phyloP scores from a whole-genome alignment of 2,329 filamentous ascomycete genomes.

The Arthrobotrys pseudoclavata region DNA sequence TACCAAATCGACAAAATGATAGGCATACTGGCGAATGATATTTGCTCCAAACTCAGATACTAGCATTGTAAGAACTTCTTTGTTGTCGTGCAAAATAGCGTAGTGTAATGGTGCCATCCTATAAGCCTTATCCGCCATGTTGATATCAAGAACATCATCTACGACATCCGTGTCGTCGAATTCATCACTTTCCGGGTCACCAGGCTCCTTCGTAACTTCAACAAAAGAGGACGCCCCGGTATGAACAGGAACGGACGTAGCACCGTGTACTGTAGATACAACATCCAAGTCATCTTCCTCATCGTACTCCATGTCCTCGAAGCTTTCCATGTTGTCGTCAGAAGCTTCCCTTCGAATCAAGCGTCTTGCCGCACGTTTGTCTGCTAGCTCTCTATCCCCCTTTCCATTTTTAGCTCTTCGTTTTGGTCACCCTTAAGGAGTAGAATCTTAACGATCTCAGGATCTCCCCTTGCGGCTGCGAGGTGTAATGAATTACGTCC shows the following conservation, averaged over 20 bases:
- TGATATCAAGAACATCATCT: slow-evolving; percentile 83
- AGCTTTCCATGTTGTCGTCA: slow-evolving; percentile 62
- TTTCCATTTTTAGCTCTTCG: slow-evolving; percentile 76
- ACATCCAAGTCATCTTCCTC: slow-evolving; percentile 68
- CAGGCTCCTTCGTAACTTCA: slow-evolving; percentile 65
- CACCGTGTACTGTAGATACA: slow-evolving; percentile 66
- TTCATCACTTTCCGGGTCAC: slow-evolving; percentile 66
- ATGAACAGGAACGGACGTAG: slow-evolving; percentile 22
- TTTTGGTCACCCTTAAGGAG: slow-evolving; percentile 81
- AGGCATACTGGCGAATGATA: slow-evolving; percentile 80
- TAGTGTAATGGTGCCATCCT: slow-evolving; percentile 75
- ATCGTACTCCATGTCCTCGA: slow-evolving; percentile 64
- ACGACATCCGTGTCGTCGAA: slow-evolving; percentile 74
- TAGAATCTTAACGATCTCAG: slow-evolving; percentile 79
- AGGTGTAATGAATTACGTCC: slow-evolving; percentile 85
- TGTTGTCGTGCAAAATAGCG: slow-evolving; percentile 80
- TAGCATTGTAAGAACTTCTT: slow-evolving; percentile 77
- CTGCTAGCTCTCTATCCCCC: slow-evolving; percentile 67
- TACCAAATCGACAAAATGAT: slow-evolving; percentile 23
- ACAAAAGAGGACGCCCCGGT: slow-evolving; percentile 35
- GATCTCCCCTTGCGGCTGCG: slow-evolving; percentile 78
- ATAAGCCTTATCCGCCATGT: slow-evolving; percentile 81
- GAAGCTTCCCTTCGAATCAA: slow-evolving; percentile 33
- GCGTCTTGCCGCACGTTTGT: slow-evolving; percentile 1
- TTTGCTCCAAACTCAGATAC: slow-evolving; percentile 80